Conservation (phyloP, 2,329 filamentous ascomycete genomes). For the Penicillium capsulatum region DNA sequence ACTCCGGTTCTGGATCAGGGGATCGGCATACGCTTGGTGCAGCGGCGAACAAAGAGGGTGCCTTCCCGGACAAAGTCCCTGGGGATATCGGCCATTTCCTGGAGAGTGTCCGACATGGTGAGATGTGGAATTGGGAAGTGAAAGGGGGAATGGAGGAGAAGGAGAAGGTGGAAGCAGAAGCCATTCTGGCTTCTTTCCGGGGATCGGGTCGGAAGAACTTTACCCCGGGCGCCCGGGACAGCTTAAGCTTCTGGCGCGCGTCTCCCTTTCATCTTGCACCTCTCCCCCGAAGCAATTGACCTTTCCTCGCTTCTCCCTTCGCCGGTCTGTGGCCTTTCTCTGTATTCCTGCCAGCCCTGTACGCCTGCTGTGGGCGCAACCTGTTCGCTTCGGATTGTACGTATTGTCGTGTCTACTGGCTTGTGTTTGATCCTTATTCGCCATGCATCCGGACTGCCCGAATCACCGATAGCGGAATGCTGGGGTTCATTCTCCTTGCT, state of each 20-base stretch:
- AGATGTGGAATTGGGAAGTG: constrained; percentile 1
- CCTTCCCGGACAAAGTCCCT: constrained; percentile 52
- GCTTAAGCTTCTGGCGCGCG: not conserved
- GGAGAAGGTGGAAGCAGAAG: constrained; percentile 1
- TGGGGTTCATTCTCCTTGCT: constrained; percentile 30
- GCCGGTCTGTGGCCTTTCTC: constrained; percentile 17
- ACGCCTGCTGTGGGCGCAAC: constrained; percentile 9
- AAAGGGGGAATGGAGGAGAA: constrained; percentile 9
- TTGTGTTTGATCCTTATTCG: constrained; percentile 8
- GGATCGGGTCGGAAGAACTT: constrained; percentile 3
- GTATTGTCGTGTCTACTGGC: constrained; percentile 32
- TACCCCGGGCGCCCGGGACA: constrained; percentile 1
- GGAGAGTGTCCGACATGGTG: constrained; percentile 54
- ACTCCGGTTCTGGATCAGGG: constrained; percentile 1
- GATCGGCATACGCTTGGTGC: constrained; percentile 45
- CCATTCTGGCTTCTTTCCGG: constrained; percentile 9
- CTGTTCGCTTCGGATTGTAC: constrained; percentile 37
- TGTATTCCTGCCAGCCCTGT: constrained; percentile 22
- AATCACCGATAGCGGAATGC: constrained; percentile 4
- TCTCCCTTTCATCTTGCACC: not conserved
- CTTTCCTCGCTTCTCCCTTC: constrained; percentile 5
- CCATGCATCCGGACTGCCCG: not conserved
- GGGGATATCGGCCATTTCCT: constrained; percentile 58
- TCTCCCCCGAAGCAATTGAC: constrained; percentile 2
- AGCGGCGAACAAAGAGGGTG: constrained; percentile 47